Percentiles rank a stretch among this genome's conserved stretches.
Evolutionary conservation across 2,329 filamentous ascomycete genomes (phyloP).

Genomic region (Ophiocordyceps australis): DNA sequence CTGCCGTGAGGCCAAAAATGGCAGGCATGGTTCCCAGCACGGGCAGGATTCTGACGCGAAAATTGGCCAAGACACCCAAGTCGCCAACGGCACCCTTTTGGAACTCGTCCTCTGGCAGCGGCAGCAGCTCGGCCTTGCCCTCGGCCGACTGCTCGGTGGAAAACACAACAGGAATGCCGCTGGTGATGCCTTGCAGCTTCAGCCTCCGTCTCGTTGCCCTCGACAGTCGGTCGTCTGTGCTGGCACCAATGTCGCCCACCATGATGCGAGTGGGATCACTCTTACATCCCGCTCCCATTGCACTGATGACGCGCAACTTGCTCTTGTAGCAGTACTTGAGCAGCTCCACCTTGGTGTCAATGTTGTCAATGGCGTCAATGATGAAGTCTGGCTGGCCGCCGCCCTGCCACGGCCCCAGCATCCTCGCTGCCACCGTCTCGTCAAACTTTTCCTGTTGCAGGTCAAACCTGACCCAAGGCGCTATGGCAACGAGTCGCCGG

Average conservation of each 20-base stretch:
- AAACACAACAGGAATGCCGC: slow-evolving; percentile 81
- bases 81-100: slow-evolving; percentile 72
- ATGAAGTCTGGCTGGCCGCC: slow-evolving; percentile 62
- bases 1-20: slow-evolving; percentile 78
- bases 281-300: slow-evolving; percentile 95
- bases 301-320: slow-evolving; percentile 67
- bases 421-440: slow-evolving; percentile 39
- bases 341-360: slow-evolving; percentile 85
- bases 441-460: slow-evolving; percentile 71
- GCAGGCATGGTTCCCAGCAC: slow-evolving; percentile 96
- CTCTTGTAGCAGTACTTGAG: slow-evolving; percentile 74
- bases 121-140: slow-evolving; percentile 79
- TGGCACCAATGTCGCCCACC: slow-evolving; percentile 78
- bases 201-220: slow-evolving; percentile 65
- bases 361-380: slow-evolving; percentile 97
- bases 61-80: slow-evolving; percentile 76
- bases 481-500: slow-evolving; percentile 64
- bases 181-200: slow-evolving; percentile 59
- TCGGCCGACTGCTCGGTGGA: slow-evolving; percentile 80
- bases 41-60: slow-evolving; percentile 84
- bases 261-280: slow-evolving; percentile 68
- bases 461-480: slow-evolving; percentile 86
- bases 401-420: slow-evolving; percentile 49
- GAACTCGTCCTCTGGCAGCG: slow-evolving; percentile 76
- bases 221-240: slow-evolving; percentile 77